These are phyloP conservation scores for Acacia pycnantha DNA, from an alignment of 331 rosid species.

Conservation along the genomic window DNA sequence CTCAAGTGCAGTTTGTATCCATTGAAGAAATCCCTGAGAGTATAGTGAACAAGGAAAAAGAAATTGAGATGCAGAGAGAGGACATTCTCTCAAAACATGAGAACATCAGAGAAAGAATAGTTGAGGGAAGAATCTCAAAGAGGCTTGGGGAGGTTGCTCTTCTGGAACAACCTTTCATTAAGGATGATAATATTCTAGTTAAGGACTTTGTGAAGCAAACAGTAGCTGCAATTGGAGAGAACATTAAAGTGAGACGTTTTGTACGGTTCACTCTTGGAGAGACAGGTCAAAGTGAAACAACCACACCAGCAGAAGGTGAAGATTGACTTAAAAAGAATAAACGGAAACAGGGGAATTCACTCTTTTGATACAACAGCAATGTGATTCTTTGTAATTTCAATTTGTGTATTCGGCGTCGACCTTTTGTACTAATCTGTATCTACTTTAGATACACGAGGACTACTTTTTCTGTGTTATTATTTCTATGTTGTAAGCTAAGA, in stretches of 20 bases:
- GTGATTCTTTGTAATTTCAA: conserved; percentile 20
- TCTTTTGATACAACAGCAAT: conserved; percentile 20
- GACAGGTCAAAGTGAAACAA: conserved; percentile 25
- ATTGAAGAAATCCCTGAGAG: conserved; percentile 78
- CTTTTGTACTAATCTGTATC: conserved; percentile 28
- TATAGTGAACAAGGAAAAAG: conserved; percentile 61
- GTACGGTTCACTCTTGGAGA: conserved; percentile 70
- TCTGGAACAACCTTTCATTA: conserved; percentile 88
- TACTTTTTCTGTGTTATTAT: not conserved
- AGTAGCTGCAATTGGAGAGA: conserved; percentile 78
- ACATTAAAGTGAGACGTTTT: conserved; percentile 62
- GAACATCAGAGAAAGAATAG: conserved; percentile 94
- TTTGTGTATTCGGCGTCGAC: conserved; percentile 11
- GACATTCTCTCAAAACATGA: conserved; percentile 86
- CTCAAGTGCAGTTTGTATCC: conserved; percentile 80
- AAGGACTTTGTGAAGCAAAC: conserved; percentile 92
- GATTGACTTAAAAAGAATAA: not conserved
- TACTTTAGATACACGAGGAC: conserved; percentile 19
- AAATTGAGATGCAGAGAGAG: conserved; percentile 88
- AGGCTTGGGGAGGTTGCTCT: conserved; percentile 89
- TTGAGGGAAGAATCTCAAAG: conserved; percentile 91
- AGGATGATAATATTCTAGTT: conserved; percentile 75
- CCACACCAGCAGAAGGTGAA: conserved; percentile 25
- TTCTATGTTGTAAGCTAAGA: conserved; percentile 10
- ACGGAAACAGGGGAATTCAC: not conserved